Evolutionary conservation across 2,329 filamentous ascomycete genomes (phyloP), one percentile per base, ranked within the genome.

Genomic region (Aspergillus versicolor): DNA sequence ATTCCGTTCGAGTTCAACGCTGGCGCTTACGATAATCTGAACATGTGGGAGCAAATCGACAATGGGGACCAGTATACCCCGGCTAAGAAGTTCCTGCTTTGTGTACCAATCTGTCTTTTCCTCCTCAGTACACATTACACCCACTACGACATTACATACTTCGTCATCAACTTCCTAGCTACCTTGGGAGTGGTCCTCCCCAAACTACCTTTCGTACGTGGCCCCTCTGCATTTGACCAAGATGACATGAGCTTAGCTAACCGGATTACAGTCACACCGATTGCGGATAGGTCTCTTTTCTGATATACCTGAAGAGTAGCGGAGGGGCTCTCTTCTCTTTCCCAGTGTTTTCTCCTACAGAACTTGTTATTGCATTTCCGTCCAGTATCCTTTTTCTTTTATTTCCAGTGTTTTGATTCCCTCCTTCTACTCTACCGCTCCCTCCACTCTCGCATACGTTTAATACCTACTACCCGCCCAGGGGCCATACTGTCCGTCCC

Each of bases 1-100:
- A 91, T 97, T 46, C 94, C 94, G 5, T 99, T 99, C 73, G 94
- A 99, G 76, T 99, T 99, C 84, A 99, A 99, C 73, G 89, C 91
- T 56, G 94, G 94, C 58, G 94, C 94, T 67, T 99, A 97, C 77
- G 94, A 99, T 82, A 97, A 99, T 76, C 84, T 99, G 71, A 99
- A 97, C 80, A 97, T 99, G 94, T 99, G 94, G 94, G 94, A 99
- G 81, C 94, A 99, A 79, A 99, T 99, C 75, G 94, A 99, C 81
- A 95, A 97, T 70, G 94, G 94, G 46, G 94, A 94, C 67, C 94
- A 99, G 76, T 99, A 97, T 80, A 99, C 94, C 1, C 94, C 94
- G 4, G 91, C 94, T 64, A 99, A 99, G 83, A 99, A 99, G 77
- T 99, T 99, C 71, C 82, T 99, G 58, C 87, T 97, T 67, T 91